phyloP scores from a whole-genome alignment of 202 grass and related monocot genomes.

The Setaria viridis region DNA sequence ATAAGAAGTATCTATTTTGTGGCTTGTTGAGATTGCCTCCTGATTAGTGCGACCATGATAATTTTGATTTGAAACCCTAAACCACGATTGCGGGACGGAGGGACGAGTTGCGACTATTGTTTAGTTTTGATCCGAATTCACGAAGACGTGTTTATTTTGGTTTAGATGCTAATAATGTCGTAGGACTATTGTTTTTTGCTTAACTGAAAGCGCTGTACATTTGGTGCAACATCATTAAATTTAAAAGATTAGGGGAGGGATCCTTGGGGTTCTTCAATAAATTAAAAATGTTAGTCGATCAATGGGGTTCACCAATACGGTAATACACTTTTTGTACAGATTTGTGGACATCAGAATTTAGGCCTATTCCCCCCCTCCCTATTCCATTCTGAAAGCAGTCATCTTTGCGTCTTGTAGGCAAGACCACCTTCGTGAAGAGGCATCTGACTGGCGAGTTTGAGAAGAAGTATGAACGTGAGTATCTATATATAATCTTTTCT shows the following conservation, averaged over 20 bases:
- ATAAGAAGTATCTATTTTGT: background rate
- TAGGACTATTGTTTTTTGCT: background rate
- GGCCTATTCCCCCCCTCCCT: background rate
- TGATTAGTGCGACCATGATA: background rate
- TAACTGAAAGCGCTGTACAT: background rate
- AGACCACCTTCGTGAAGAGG: slow-evolving; percentile 75
- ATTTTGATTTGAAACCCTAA: background rate
- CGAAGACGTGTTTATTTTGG: background rate
- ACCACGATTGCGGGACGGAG: background rate
- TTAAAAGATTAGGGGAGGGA: background rate
- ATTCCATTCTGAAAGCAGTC: background rate
- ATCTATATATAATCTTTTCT: background rate
- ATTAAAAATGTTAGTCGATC: background rate
- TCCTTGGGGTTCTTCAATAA: background rate
- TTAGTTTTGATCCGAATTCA: background rate
- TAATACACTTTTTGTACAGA: background rate
- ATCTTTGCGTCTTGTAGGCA: slow-evolving; percentile 41
- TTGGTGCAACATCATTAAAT: background rate
- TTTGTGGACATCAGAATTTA: background rate
- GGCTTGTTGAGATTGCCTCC: background rate
- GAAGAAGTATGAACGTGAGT: slow-evolving; percentile 80
- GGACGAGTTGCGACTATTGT: no score
- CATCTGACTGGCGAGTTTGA: slow-evolving; percentile 76
- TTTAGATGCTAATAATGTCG: background rate
- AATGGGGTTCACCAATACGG: background rate